Conservation (phyloP, 768 basidiomycete genomes). For the Steccherinum ochraceum region DNA sequence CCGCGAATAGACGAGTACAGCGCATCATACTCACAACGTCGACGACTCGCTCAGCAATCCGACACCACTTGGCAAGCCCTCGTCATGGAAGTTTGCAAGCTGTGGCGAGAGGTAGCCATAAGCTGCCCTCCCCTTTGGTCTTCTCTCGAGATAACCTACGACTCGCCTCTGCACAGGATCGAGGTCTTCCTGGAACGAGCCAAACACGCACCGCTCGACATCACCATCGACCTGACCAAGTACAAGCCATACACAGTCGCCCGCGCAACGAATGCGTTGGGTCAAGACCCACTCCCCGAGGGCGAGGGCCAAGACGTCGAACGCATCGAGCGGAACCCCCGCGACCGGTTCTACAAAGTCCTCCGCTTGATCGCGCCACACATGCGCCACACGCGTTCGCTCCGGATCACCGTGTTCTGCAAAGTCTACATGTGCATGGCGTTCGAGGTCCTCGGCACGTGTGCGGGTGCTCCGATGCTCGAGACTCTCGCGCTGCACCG, state of each 20-base stretch:
- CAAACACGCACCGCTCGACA: conserved; percentile 45
- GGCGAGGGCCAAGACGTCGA: not conserved
- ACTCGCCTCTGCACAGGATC: conserved; percentile 38
- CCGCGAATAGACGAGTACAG: too few relatives aligned
- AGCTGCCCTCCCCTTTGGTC: conserved; percentile 51
- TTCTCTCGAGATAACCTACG: conserved; percentile 28
- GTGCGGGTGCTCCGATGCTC: conserved; percentile 46
- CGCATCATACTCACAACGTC: too few relatives aligned
- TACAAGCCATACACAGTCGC: conserved; percentile 14
- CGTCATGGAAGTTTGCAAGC: conserved; percentile 53
- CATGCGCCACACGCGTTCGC: conserved; percentile 44
- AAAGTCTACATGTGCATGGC: conserved; percentile 35
- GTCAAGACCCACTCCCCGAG: conserved; percentile 6
- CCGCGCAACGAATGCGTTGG: conserved; percentile 7
- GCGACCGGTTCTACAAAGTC: conserved; percentile 10
- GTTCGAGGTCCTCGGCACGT: conserved; percentile 35
- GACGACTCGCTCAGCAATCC: too few relatives aligned
- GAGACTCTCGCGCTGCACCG: conserved; percentile 46
- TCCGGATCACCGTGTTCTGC: conserved; percentile 39
- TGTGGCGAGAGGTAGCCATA: conserved; percentile 49
- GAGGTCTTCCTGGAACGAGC: conserved; percentile 45
- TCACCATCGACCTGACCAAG: conserved; percentile 36
- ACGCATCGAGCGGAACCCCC: conserved; percentile 6
- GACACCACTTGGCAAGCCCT: conserved; percentile 49
- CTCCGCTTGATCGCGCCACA: conserved; percentile 42